A percentile compares a stretch with the other conserved stretches of the same genome.
Evolutionary conservation across 495 filamentous ascomycete species (phyloP).

Genomic region (Glutinoglossum americanum): DNA sequence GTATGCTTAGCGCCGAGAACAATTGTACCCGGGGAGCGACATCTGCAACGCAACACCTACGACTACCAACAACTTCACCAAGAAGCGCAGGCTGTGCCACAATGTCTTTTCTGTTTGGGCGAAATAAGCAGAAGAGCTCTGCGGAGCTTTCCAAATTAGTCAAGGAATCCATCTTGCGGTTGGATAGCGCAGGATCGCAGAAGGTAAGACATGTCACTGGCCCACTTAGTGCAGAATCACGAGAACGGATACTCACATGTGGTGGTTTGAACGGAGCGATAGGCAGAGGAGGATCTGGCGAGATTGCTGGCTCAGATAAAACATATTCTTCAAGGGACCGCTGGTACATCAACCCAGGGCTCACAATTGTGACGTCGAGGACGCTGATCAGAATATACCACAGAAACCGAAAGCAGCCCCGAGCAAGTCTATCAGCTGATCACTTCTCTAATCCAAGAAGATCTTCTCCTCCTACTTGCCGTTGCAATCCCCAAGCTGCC

Average conservation of each 20-base stretch:
- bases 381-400: neutral
- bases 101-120: slow-evolving; percentile 87
- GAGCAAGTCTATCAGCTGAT: slow-evolving; percentile 70
- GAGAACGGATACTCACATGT: slow-evolving; percentile 5
- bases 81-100: slow-evolving; percentile 1
- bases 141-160: slow-evolving; percentile 33
- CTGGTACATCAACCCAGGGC: slow-evolving; percentile 28
- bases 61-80: neutral
- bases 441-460: slow-evolving; percentile 60
- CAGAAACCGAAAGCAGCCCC: slow-evolving; percentile 68
- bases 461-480: slow-evolving; percentile 66
- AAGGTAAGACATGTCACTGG: slow-evolving; percentile 14
- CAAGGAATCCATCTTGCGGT: slow-evolving; percentile 33
- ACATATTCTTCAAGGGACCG: slow-evolving; percentile 60
- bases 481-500: slow-evolving; percentile 58
- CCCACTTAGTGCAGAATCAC: neutral
- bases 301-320: slow-evolving; percentile 68
- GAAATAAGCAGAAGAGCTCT: slow-evolving; percentile 35
- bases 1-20: neutral
- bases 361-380: neutral
- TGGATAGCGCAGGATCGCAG: slow-evolving; percentile 25
- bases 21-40: no score
- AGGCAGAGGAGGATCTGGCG: slow-evolving; percentile 55
- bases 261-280: neutral
- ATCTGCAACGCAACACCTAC: neutral